These are phyloP conservation scores for Suillus subalutaceus DNA, from an alignment of 768 basidiomycete species.

Conservation along the genomic window DNA sequence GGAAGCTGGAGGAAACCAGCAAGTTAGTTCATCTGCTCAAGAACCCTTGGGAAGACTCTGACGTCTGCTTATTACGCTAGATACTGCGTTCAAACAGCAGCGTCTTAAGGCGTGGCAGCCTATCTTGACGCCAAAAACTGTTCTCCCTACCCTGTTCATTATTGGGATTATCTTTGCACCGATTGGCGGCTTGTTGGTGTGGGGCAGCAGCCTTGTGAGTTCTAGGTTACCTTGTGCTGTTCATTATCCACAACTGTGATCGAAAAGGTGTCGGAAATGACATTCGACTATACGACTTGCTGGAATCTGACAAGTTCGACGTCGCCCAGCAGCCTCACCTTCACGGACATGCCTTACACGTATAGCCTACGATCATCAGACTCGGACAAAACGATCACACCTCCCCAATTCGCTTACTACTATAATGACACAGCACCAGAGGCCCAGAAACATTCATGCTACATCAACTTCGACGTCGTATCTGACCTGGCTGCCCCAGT, in stretches of 20 bases:
- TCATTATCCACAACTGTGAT: conserved; percentile 7
- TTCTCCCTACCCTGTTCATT: conserved; percentile 94
- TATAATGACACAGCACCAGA: conserved; percentile 46
- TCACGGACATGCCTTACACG: conserved; percentile 61
- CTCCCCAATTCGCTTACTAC: conserved; percentile 80
- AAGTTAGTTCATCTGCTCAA: conserved; percentile 49
- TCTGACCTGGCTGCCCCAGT: conserved; percentile 73
- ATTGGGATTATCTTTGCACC: conserved; percentile 95
- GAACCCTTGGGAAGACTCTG: conserved; percentile 18
- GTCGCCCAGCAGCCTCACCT: conserved; percentile 38
- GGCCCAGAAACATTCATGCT: conserved; percentile 61
- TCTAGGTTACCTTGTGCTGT: conserved; percentile 18
- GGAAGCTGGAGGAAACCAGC: conserved; percentile 84
- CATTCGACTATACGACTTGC: conserved; percentile 94
- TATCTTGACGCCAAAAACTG: conserved; percentile 96
- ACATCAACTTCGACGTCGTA: conserved; percentile 82
- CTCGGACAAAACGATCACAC: conserved; percentile 43
- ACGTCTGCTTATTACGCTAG: conserved; percentile 40
- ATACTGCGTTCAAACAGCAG: conserved; percentile 99
- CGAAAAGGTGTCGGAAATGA: conserved; percentile 83
- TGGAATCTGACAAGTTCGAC: conserved; percentile 55
- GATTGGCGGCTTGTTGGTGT: conserved; percentile 92
- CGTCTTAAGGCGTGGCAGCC: conserved; percentile 99
- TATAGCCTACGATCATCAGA: conserved; percentile 67
- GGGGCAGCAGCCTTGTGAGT: conserved; percentile 77